phyloP scores from a whole-genome alignment of 2,329 filamentous ascomycete genomes.

The Clonostachys solani region DNA sequence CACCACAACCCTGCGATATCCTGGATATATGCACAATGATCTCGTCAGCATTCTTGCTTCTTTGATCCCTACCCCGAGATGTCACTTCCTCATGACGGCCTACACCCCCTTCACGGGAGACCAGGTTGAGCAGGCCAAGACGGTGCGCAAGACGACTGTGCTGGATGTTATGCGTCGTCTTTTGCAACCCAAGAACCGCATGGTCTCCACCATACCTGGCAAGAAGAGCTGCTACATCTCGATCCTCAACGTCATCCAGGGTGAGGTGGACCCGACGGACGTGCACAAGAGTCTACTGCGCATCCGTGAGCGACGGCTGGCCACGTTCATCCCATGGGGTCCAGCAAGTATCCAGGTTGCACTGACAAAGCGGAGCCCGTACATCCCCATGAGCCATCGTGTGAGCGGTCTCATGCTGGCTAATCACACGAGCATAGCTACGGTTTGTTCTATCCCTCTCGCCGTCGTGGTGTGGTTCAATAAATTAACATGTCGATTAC shows the following conservation, averaged over 20 bases:
- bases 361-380: constrained; percentile 92
- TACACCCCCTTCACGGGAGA: constrained; percentile 98
- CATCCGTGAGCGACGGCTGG: constrained; percentile 88
- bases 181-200: constrained; percentile 96
- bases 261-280: constrained; percentile 95
- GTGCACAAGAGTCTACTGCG: constrained; percentile 97
- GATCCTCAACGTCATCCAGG: constrained; percentile 98
- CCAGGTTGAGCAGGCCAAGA: constrained; percentile 95
- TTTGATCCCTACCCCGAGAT: constrained; percentile 91
- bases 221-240: constrained; percentile 99
- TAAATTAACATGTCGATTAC: background rate
- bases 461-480: background rate
- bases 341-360: constrained; percentile 97
- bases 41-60: constrained; percentile 95
- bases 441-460: constrained; percentile 43
- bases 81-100: constrained; percentile 97
- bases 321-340: constrained; percentile 97
- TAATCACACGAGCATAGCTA: constrained; percentile 96
- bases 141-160: constrained; percentile 95
- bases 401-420: constrained; percentile 97
- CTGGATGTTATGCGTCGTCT: constrained; percentile 95
- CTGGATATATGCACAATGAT: constrained; percentile 99
- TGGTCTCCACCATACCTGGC: constrained; percentile 92
- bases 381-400: constrained; percentile 88
- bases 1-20: constrained; percentile 93